Percentiles rank a stretch among this genome's conserved stretches.
phyloP scores from a whole-genome alignment of 768 basidiomycete species.

The Mycena crocata region DNA sequence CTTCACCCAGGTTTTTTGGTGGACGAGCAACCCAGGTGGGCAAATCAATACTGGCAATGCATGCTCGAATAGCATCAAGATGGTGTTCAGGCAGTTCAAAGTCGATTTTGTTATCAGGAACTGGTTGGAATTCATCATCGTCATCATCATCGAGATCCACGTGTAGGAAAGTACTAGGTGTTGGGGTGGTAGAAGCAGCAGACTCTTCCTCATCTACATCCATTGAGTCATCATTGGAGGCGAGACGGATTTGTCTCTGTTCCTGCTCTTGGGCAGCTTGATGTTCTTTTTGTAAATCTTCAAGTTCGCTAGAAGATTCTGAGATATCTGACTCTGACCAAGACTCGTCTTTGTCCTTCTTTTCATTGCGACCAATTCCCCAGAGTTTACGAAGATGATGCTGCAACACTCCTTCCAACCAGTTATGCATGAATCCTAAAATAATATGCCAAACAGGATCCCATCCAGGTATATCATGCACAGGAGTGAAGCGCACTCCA shows the following conservation, averaged over 20 bases:
- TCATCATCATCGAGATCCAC: neutral
- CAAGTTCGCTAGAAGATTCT: neutral
- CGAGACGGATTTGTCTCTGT: neutral
- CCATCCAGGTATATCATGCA: conserved; percentile 33
- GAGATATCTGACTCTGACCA: conserved; percentile 4
- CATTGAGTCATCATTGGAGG: neutral
- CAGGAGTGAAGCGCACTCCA: conserved; percentile 35
- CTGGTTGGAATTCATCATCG: conserved; percentile 11
- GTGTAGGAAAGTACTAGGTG: neutral
- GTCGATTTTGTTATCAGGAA: neutral
- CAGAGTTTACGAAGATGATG: conserved; percentile 33
- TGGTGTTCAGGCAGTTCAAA: neutral
- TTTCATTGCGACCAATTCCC: conserved; percentile 29
- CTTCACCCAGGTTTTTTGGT: conserved; percentile 34
- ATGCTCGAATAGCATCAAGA: neutral
- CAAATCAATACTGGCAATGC: conserved; percentile 15
- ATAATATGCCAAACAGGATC: conserved; percentile 32
- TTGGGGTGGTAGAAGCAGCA: neutral
- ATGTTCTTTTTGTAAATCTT: neutral
- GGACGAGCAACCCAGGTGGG: conserved; percentile 32
- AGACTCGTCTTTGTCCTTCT: neutral
- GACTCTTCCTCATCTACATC: neutral
- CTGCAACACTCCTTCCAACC: conserved; percentile 32
- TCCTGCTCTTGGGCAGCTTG: neutral
- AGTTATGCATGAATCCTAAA: conserved; percentile 38